Base-by-base conservation (phyloP, 495 filamentous ascomycete genomes). In the Hypomontagnella submonticulosa region DNA sequence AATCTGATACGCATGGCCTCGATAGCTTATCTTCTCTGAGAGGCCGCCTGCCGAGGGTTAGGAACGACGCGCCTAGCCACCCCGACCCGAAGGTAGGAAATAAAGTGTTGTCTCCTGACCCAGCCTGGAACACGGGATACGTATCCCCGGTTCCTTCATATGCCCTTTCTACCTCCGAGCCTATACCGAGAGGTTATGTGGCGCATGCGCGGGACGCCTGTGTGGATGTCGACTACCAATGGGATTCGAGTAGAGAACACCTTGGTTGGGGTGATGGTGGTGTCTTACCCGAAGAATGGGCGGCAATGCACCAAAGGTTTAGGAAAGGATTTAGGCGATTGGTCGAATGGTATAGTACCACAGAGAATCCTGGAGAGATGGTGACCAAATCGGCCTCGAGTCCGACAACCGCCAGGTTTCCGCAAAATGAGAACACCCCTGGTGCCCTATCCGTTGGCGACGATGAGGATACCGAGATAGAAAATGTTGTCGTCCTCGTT, bases 261-360 rank as follows among this genome's bases (percentile, higher is more conserved):
- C 82, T 88, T 19, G 79, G 87, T 23, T 97, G 94, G 89, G 95
- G 93, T 11, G 84, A 90, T 64, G 95, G 95, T 0, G 96, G 93
- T 9, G 85, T 90, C 18, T 90, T 91, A 61, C 92, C 90, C 0
- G 95, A 99, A 71, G 95, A 98, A 76, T 99, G 95, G 95, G 89
- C 91, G 36, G 75, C 83, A 3, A 97, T 99, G 94, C 96, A 98
- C 73, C 89, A 86, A 70, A 84, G 95, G 16, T 95, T 98, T 58
- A 83, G 90, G 32, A 85, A 82, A 60, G 93, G 93, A 1, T 75
- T 96, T 50, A 84, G 89, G 50, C 81, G 83, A 12, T 84, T 98
- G 81, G 77, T 98, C 1, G 77, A 85, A 44, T 97, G 92, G 92
- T 97, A 97, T 65, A 83, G 74, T 6, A 76, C 72, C 5, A 71